These are phyloP conservation scores for Oryza brachyantha DNA, from an alignment of 176 grass and related monocot genomes.

Conservation along the genomic window DNA sequence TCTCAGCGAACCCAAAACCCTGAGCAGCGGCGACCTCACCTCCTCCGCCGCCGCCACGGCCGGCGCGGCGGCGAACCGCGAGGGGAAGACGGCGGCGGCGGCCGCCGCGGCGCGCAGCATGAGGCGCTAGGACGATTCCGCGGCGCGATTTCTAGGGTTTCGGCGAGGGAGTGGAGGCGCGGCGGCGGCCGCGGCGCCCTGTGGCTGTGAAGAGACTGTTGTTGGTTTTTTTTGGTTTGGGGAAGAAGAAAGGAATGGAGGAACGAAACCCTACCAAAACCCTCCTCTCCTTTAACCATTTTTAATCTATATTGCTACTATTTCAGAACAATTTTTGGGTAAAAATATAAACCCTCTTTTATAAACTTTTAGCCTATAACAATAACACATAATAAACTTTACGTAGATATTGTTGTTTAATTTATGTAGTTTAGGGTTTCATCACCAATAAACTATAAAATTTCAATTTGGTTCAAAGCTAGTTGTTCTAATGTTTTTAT, in stretches of 20 bases:
- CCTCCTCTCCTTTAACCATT: slow-evolving; percentile 46
- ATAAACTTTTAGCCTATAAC: background rate
- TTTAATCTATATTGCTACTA: background rate
- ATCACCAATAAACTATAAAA: too few relatives aligned
- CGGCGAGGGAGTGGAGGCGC: background rate
- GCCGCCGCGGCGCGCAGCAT: slow-evolving; percentile 52
- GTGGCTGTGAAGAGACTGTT: background rate
- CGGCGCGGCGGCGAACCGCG: slow-evolving; percentile 45
- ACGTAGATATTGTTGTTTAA: too few relatives aligned
- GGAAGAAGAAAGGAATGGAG: slow-evolving; percentile 29
- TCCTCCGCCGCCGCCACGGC: slow-evolving; percentile 41
- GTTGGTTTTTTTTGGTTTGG: slow-evolving; percentile 31
- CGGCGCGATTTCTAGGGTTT: slow-evolving; percentile 43
- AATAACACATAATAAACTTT: too few relatives aligned
- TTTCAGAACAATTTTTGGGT: background rate
- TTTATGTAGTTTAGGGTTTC: too few relatives aligned
- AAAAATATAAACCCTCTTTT: background rate
- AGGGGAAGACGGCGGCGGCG: slow-evolving; percentile 40
- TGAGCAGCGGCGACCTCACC: slow-evolving; percentile 60
- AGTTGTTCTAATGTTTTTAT: too few relatives aligned
- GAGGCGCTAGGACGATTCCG: background rate
- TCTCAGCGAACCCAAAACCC: slow-evolving; percentile 52
- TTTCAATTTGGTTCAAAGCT: too few relatives aligned
- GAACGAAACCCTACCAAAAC: slow-evolving; percentile 67
- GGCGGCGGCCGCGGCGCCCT: too few relatives aligned